Percentiles rank a stretch among this genome's conserved stretches.
Conservation (phyloP, 2,329 filamentous ascomycete species). For the Talaromyces atroroseus region DNA sequence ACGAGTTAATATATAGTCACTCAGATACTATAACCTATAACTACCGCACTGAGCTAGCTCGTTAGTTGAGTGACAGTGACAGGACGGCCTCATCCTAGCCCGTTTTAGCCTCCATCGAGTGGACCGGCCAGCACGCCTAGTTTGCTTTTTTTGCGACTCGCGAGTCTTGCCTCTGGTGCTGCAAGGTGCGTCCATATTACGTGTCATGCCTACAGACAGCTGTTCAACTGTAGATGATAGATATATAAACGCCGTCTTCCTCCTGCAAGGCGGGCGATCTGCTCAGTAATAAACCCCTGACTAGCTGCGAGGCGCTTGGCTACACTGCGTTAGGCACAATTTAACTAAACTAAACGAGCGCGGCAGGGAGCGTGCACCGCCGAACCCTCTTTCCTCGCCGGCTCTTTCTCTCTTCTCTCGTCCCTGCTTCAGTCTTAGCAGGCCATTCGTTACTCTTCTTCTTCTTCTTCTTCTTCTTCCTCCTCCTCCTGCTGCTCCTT, state of each 20-base stretch:
- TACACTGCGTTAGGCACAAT: conserved; percentile 6
- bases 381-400: not conserved
- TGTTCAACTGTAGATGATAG: not conserved
- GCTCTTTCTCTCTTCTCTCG: not conserved
- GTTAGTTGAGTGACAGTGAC: no score
- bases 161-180: not conserved
- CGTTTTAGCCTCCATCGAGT: not conserved
- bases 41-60: no score
- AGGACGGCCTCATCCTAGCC: not conserved
- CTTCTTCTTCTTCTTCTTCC: no score
- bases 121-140: no score
- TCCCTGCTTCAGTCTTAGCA: not conserved
- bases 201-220: no score
- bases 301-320: conserved; percentile 2
- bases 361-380: not conserved
- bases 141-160: no score
- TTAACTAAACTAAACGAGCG: not conserved
- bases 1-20: no score
- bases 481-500: no score
- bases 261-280: not conserved
- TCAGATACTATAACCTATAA: no score
- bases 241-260: no score
- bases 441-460: not conserved
- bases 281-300: not conserved
- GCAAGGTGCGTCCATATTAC: not conserved